Evolutionary conservation across 768 basidiomycete species (phyloP).

Genomic region (Naganishia vaughanmartiniae): DNA sequence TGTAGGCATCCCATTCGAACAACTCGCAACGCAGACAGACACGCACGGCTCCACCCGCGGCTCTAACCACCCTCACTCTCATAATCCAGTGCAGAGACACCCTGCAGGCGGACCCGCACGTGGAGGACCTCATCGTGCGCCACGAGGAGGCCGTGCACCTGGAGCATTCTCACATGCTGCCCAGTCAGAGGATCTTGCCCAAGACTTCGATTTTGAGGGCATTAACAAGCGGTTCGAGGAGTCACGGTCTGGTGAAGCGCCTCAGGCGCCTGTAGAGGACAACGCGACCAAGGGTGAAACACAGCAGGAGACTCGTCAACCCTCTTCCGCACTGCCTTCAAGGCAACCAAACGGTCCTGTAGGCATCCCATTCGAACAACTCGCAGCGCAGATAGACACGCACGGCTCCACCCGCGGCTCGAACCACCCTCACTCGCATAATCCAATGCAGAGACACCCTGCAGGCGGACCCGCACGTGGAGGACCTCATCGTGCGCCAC

Average conservation of each 20-base stretch:
- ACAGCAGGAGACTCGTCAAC: neutral
- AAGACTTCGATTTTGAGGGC: constrained; percentile 33
- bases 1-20: constrained; percentile 8
- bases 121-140: neutral
- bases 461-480: neutral
- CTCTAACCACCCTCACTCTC: neutral
- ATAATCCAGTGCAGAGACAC: no score
- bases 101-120: neutral
- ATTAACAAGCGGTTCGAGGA: constrained; percentile 31
- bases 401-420: constrained; percentile 8
- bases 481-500: neutral
- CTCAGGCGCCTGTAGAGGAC: neutral
- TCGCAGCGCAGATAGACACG: neutral
- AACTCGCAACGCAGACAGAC: constrained; percentile 7
- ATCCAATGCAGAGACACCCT: no score
- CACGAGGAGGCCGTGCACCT: neutral
- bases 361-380: constrained; percentile 15
- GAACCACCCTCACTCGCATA: no score
- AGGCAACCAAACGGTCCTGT: constrained; percentile 3
- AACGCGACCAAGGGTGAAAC: constrained; percentile 6
- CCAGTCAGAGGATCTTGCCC: constrained; percentile 4
- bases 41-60: neutral
- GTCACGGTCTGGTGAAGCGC: constrained; percentile 15
- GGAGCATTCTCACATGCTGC: constrained; percentile 17
- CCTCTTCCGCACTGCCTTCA: neutral